Percentiles rank a stretch among this genome's conserved stretches.
Conservation (phyloP, 306 rosid species). For the Vigna unguiculata region DNA sequence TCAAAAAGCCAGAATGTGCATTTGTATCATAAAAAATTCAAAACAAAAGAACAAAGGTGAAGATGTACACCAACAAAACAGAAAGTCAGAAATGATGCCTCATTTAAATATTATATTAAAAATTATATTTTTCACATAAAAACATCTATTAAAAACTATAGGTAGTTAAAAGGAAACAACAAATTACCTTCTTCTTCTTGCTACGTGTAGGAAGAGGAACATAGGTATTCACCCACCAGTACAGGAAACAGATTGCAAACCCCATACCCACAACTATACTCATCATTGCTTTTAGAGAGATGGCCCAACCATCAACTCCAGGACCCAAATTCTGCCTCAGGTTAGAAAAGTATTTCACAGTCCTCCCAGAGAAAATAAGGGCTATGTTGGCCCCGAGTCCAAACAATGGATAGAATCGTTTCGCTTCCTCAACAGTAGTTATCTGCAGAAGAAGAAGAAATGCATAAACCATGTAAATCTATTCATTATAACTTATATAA, state of each 20-base stretch:
- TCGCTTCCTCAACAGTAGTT: conserved; percentile 89
- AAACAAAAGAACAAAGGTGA: not conserved
- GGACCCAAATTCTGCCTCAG: conserved; percentile 85
- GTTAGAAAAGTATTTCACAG: conserved; percentile 92
- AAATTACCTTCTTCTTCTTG: conserved; percentile 88
- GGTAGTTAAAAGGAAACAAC: not conserved
- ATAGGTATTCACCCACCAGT: conserved; percentile 88
- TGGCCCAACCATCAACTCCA: conserved; percentile 97
- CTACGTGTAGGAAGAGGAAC: conserved; percentile 93
- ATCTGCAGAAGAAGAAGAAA: conserved; percentile 63
- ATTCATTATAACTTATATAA: not conserved
- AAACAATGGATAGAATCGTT: conserved; percentile 88
- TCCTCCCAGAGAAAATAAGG: conserved; percentile 88
- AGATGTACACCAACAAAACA: conserved; percentile 2
- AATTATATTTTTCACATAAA: not conserved
- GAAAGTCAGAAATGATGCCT: not conserved
- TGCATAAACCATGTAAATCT: conserved; percentile 9
- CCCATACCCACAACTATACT: conserved; percentile 91
- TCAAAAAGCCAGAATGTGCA: not conserved
- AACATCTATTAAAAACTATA: not conserved
- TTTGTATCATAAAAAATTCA: not conserved
- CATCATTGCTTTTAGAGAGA: conserved; percentile 90
- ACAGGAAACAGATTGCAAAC: conserved; percentile 69
- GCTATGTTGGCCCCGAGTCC: conserved; percentile 97
- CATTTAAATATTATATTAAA: conserved; percentile 1